Evolutionary conservation across 208 protist species (phyloP).

Genomic region (Leishmania tarentolae): DNA sequence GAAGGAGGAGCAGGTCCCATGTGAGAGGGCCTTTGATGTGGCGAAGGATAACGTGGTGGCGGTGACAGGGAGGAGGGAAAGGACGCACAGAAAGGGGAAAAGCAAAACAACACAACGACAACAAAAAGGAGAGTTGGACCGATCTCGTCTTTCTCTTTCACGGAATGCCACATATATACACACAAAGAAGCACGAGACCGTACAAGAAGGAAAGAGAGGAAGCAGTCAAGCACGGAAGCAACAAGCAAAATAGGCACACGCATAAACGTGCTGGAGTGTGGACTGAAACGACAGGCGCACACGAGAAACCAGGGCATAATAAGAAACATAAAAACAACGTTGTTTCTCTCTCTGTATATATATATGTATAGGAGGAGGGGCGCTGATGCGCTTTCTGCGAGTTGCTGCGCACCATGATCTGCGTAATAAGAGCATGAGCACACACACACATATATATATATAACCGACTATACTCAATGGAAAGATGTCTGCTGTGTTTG

Average conservation of each 20-base stretch:
- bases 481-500: neutral
- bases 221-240: neutral
- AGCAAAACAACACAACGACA: neutral
- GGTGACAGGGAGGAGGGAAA: neutral
- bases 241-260: neutral
- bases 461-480: neutral
- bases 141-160: neutral
- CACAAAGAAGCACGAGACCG: neutral
- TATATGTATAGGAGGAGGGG: neutral
- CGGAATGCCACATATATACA: neutral
- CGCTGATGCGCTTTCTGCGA: neutral
- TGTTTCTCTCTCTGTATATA: neutral
- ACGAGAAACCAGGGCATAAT: neutral
- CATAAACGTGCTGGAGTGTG: neutral
- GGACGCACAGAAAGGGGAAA: neutral
- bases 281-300: neutral
- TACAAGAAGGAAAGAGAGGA: neutral
- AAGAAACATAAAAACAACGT: neutral
- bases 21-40: no score
- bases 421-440: neutral
- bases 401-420: neutral
- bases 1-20: no score
- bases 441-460: neutral
- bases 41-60: neutral
- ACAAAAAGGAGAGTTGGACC: neutral